Percentiles rank a stretch among this genome's conserved stretches.
Evolutionary conservation across 495 filamentous ascomycete genomes (phyloP).

Genomic region (Tuber indicum): DNA sequence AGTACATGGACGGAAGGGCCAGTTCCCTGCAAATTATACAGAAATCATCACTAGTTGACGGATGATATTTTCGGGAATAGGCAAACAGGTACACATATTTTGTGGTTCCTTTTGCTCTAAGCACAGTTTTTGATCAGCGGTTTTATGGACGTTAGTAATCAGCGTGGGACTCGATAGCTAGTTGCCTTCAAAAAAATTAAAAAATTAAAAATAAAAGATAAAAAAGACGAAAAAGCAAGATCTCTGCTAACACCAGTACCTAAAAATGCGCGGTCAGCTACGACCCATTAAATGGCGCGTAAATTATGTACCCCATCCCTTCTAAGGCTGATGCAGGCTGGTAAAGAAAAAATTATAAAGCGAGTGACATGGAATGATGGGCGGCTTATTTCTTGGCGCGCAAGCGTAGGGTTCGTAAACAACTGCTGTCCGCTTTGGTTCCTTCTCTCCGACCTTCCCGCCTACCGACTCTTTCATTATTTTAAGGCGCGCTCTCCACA

Average conservation of each 20-base stretch:
- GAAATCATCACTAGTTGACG: conserved; percentile 26
- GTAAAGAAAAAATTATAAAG: background rate
- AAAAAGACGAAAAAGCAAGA: background rate
- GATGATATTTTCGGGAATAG: conserved; percentile 12
- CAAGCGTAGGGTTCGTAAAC: background rate
- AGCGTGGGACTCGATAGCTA: background rate
- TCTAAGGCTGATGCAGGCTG: background rate
- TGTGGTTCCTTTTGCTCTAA: background rate
- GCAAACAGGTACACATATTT: conserved; percentile 1
- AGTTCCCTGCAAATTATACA: conserved; percentile 91
- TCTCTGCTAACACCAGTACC: background rate
- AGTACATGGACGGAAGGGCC: conserved; percentile 63
- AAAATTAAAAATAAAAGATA: background rate
- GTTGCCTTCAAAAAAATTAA: background rate
- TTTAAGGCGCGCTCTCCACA: conserved; percentile 2
- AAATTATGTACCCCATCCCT: too few relatives aligned
- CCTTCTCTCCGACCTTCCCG: background rate
- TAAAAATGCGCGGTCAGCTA: background rate
- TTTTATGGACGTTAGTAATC: background rate
- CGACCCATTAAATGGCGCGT: background rate
- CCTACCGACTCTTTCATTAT: conserved; percentile 3
- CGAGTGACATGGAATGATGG: background rate
- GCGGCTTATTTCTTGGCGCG: background rate
- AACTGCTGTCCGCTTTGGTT: background rate
- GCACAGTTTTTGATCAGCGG: background rate